A percentile compares a stretch with the other conserved stretches of the same genome.
Conservation (phyloP, 2,329 filamentous ascomycete species). For the Polychaeton citri region DNA sequence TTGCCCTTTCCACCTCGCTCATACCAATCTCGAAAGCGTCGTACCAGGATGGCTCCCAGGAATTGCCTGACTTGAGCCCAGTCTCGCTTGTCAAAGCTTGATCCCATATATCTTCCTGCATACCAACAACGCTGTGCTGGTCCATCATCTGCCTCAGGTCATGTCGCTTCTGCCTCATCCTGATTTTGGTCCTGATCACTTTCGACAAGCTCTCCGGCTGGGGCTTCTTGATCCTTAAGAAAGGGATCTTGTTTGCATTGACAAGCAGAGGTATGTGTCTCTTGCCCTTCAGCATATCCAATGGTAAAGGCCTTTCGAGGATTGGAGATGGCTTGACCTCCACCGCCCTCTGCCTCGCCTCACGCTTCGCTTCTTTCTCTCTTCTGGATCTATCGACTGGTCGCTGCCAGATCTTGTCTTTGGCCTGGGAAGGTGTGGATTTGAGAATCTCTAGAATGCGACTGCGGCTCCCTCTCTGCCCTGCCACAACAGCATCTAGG, state of each 20-base stretch:
- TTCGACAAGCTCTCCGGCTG: slow-evolving; percentile 48
- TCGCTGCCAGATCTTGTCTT: neutral
- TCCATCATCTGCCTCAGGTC: slow-evolving; percentile 26
- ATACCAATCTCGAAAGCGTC: slow-evolving; percentile 11
- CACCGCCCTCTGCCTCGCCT: neutral
- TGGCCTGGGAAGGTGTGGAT: slow-evolving; percentile 10
- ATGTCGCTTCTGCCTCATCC: slow-evolving; percentile 30
- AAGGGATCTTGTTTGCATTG: slow-evolving; percentile 44
- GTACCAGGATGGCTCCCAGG: slow-evolving; percentile 11
- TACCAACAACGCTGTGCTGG: slow-evolving; percentile 27
- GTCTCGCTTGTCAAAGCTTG: slow-evolving; percentile 3
- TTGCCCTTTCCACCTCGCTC: slow-evolving; percentile 3
- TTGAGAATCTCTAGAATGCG: slow-evolving; percentile 16
- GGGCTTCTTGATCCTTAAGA: slow-evolving; percentile 54
- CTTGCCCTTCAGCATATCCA: slow-evolving; percentile 30
- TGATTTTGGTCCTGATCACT: slow-evolving; percentile 41
- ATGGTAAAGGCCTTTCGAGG: slow-evolving; percentile 15
- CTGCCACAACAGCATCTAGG: slow-evolving; percentile 27
- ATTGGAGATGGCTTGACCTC: slow-evolving; percentile 2
- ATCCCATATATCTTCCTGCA: slow-evolving; percentile 39
- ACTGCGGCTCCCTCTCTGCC: slow-evolving; percentile 14
- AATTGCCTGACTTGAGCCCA: slow-evolving; percentile 6
- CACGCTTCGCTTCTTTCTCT: neutral
- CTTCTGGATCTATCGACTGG: slow-evolving; percentile 5
- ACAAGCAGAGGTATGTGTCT: slow-evolving; percentile 48